These are phyloP conservation scores for Penicillium sp. DNA, from an alignment of 2,329 filamentous ascomycete genomes.

Conservation along the genomic window DNA sequence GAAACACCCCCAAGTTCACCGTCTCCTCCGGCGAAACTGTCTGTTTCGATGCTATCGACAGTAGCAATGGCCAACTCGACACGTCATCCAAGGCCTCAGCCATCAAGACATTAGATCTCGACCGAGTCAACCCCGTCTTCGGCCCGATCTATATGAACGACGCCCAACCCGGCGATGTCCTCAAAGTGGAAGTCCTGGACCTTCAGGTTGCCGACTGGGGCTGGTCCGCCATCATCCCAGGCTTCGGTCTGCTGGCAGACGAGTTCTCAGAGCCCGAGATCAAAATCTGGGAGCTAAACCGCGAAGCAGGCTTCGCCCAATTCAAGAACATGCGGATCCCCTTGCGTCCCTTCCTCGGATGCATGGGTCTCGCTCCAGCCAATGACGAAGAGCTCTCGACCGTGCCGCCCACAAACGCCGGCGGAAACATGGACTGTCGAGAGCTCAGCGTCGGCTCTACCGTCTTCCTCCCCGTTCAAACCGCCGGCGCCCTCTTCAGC, in stretches of 20 bases:
- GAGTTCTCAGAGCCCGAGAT: conserved; percentile 48
- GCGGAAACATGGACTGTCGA: conserved; percentile 58
- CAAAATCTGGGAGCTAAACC: conserved; percentile 53
- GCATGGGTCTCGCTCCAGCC: conserved; percentile 53
- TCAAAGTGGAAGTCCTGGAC: conserved; percentile 53
- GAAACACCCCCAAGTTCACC: conserved; percentile 47
- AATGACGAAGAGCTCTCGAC: conserved; percentile 49
- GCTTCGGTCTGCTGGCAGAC: conserved; percentile 52
- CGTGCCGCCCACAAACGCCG: conserved; percentile 53
- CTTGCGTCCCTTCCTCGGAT: conserved; percentile 53
- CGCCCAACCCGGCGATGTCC: conserved; percentile 53
- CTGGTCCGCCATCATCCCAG: conserved; percentile 55
- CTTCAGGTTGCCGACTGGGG: conserved; percentile 50
- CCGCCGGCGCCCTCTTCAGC: conserved; percentile 53
- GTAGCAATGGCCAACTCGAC: conserved; percentile 53
- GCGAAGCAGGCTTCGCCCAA: conserved; percentile 41
- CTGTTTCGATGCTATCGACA: conserved; percentile 53
- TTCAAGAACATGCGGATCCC: conserved; percentile 53
- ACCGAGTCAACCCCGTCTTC: conserved; percentile 50
- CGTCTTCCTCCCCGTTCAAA: conserved; percentile 53
- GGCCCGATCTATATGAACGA: conserved; percentile 53
- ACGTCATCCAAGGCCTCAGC: conserved; percentile 43
- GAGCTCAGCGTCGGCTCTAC: conserved; percentile 50
- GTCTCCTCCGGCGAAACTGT: conserved; percentile 51
- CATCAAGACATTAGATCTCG: conserved; percentile 45